These are phyloP conservation scores for Pichia sp. DNA, from an alignment of 1,139 yeast genomes.

Conservation along the genomic window DNA sequence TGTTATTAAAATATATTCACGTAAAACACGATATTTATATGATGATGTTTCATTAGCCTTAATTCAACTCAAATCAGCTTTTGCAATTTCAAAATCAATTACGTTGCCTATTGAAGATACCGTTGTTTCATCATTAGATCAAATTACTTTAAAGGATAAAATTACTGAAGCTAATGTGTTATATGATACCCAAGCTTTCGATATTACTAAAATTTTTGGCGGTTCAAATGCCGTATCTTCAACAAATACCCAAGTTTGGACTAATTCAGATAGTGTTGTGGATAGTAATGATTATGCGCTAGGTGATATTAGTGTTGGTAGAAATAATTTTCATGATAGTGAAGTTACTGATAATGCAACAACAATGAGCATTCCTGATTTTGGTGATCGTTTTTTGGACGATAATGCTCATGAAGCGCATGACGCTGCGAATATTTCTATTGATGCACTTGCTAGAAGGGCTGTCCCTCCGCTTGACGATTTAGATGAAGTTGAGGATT, in stretches of 20 bases:
- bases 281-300: constrained; percentile 3
- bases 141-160: constrained; percentile 64
- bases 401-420: constrained; percentile 12
- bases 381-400: constrained; percentile 27
- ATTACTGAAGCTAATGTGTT: constrained; percentile 73
- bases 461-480: constrained; percentile 24
- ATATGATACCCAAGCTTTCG: constrained; percentile 44
- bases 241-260: neutral
- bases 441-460: constrained; percentile 52
- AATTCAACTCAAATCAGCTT: constrained; percentile 66
- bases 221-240: neutral
- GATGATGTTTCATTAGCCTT: constrained; percentile 83
- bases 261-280: neutral
- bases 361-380: constrained; percentile 1
- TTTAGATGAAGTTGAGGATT: constrained; percentile 39
- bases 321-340: constrained; percentile 12
- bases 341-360: constrained; percentile 1
- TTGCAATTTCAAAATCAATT: constrained; percentile 40
- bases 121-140: constrained; percentile 37
- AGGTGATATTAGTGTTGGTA: constrained; percentile 18
- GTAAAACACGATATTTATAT: constrained; percentile 76
- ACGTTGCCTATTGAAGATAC: constrained; percentile 31
- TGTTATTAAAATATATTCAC: constrained; percentile 78
- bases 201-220: constrained; percentile 41
- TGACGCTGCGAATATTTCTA: constrained; percentile 31